Evolutionary conservation across 176 grass and related monocot genomes (phyloP), one percentile per base, ranked within the genome.

Genomic region (Thinopyrum elongatum): DNA sequence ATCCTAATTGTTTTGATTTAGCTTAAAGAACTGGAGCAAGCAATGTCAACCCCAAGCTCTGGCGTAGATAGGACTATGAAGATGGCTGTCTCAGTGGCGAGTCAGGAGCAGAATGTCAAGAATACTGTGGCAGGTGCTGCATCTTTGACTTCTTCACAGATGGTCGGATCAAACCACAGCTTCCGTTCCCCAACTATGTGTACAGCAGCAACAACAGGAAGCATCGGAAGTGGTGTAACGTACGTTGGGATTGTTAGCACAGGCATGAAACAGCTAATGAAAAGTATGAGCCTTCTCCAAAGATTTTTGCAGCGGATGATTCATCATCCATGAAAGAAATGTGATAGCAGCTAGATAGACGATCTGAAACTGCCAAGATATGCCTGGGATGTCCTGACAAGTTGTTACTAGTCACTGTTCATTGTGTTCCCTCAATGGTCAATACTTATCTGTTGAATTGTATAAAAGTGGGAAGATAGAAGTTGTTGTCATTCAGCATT

Each of bases 11-110:
- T 62, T 70, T 80, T 79, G 19, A 42, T 89, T 86, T 74, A 98
- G 95, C 89, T 92, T 75, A 91, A 95, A 89, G 95, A 90, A 61
- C 87, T 98, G 83, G 86, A 95, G 21, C 90, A 95, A 89, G 78
- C 84, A 38, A 26, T 72, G 77, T 49, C 79, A 46, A 90, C 15
- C 76, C 82, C 86, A 67, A 75, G 30, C 22, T 88, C 90, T 64
- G 41, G 57, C 10, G 28, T 93, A 33, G 64, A 78, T 23, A 84
- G 89, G 29, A 26, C 82, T 25, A 58, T 93, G 76, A 89, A 88
- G 65, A 78, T n/a, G 41, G 82, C 90, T 58, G 82, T 87, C 19
- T 29, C 76, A 19, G 86, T 82, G 61, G 39, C 38, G 33, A 59
- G 47, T 34, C 57, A 15, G 67, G 70, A 31, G 10, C 90, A 84